Conservation (phyloP, 352 stramenopile species). For the Globisporangium heterothallicum region DNA sequence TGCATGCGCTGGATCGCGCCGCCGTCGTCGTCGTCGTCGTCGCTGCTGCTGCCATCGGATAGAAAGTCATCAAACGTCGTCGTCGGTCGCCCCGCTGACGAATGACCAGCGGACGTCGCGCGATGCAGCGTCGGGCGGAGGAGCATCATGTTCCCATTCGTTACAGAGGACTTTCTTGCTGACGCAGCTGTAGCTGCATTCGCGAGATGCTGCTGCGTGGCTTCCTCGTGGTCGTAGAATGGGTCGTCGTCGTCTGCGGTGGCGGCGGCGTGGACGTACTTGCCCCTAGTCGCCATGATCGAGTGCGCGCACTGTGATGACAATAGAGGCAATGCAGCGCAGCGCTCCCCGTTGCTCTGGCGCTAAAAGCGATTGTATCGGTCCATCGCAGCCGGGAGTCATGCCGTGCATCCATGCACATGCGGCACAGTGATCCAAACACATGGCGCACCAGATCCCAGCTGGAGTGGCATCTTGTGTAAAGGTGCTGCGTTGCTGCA, state of each 20-base stretch:
- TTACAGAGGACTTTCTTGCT: neutral
- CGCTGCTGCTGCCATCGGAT: slow-evolving; percentile 27
- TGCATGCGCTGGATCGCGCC: slow-evolving; percentile 38
- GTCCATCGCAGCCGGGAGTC: neutral
- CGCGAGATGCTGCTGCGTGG: neutral
- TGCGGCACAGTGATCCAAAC: neutral
- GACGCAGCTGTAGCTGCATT: neutral
- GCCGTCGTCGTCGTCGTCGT: slow-evolving; percentile 23
- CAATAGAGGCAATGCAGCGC: neutral
- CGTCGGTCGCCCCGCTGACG: slow-evolving; percentile 11
- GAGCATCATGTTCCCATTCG: neutral
- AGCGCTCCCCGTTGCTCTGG: too few species aligned
- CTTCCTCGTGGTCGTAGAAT: slow-evolving; percentile 13
- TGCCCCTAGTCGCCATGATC: neutral
- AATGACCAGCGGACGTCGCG: slow-evolving; percentile 13
- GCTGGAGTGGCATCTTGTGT: neutral
- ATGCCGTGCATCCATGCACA: neutral
- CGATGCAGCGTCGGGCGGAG: slow-evolving; percentile 9
- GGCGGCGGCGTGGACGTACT: slow-evolving; percentile 5
- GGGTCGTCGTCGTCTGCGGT: slow-evolving; percentile 13
- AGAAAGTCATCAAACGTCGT: slow-evolving; percentile 38
- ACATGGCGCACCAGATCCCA: neutral
- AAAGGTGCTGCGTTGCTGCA: too few species aligned
- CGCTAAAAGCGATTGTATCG: neutral
- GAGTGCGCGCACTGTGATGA: neutral